Base-by-base conservation (phyloP, 2,329 filamentous ascomycete species). In the Esteya vermicola region DNA sequence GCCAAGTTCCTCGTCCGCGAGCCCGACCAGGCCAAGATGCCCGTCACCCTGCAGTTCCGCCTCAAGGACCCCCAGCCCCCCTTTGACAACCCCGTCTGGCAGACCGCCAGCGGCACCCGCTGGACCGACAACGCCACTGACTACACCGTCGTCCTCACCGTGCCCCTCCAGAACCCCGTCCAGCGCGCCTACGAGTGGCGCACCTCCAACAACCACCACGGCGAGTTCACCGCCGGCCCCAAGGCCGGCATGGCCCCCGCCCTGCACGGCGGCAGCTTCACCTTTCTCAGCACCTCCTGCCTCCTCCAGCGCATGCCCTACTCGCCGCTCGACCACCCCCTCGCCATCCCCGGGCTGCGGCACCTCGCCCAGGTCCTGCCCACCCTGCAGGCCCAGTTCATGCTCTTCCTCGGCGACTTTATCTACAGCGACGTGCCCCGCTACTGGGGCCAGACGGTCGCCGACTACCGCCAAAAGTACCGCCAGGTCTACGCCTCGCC, bases 401-500 rank as follows among this genome's bases (percentile, higher is more conserved):
- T 83, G 78, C 63, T 83, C n/a, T 83, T 83, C 58, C 67, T 93
- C 0, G 85, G 85, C 27, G 85, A 93, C 52, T 93, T 91, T 54
- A 89, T 93, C 54, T 93, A 93, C 54, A 72, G 85, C 27, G 91
- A 98, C 52, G 89, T 96, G 0, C 89, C 89, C 0, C 70, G 76
- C 36, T 76, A 81, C 9, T 81, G 88, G 54, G 86, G 85, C 10
- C 75, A 70, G 31, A 70, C 75, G 0, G 63, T 69, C 1, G 77
- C 84, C 40, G 77, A 86, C 51, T 98, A 95, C 57, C 75, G 88
- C 37, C 76, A 85, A 54, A 86, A 95, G 54, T 98, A 98, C 54
- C 79, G 89, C 18, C 85, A 93, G 51, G 79, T 95, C n/a, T 98
- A 98, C 54, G 81, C 85, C 0, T 94, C 88, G 3, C 89, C 89